Evolutionary conservation across 2,329 filamentous ascomycete genomes (phyloP).

Genomic region (Huntiella abstrusa): DNA sequence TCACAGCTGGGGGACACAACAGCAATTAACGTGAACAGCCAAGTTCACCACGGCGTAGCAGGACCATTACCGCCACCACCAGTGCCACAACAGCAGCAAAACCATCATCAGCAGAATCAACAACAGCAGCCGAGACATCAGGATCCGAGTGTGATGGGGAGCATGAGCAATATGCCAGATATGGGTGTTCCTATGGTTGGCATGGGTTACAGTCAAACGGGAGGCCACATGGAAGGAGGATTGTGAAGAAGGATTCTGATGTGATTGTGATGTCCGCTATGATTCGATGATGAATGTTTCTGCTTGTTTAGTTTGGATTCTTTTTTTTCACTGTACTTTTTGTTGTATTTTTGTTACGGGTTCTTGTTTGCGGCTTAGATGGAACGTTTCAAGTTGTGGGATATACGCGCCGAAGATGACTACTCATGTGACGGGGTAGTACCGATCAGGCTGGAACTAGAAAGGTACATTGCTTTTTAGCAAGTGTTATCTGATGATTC

Average conservation of each 20-base stretch:
- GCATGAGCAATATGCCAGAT: background rate
- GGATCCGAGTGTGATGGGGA: background rate
- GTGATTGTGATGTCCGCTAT: background rate
- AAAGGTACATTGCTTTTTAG: too few species aligned
- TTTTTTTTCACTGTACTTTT: background rate
- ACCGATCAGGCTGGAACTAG: too few species aligned
- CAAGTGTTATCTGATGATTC: too few species aligned
- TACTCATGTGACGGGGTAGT: too few species aligned
- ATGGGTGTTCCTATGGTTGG: background rate
- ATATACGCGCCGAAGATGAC: too few species aligned
- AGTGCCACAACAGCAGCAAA: background rate
- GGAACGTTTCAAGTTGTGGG: too few species aligned
- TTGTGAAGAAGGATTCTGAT: background rate
- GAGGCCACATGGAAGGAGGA: background rate
- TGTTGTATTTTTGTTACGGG: too few species aligned
- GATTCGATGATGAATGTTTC: background rate
- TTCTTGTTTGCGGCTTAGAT: too few species aligned
- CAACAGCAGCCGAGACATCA: background rate
- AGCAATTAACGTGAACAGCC: background rate
- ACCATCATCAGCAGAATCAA: conserved; percentile 3
- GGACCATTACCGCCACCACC: background rate
- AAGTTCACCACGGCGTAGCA: conserved; percentile 16
- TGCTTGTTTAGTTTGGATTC: background rate
- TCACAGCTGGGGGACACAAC: conserved; percentile 16
- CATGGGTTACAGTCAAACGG: background rate